Conservation (phyloP, 1,284 basidiomycete species). For the Amylostereum areolatum region DNA sequence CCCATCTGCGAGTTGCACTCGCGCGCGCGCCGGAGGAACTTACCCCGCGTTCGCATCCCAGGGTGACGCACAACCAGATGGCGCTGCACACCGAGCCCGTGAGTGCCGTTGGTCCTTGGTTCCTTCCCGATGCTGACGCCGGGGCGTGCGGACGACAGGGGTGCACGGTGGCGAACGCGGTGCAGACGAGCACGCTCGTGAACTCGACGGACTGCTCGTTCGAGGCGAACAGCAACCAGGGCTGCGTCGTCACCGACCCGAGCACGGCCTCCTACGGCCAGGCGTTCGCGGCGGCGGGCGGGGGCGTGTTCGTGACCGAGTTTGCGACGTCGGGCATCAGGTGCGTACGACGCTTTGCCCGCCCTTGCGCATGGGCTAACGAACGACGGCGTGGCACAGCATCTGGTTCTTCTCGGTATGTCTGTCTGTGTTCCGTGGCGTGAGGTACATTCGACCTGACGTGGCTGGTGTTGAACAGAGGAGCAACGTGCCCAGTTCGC, state of each 20-base stretch:
- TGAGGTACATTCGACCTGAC: neutral
- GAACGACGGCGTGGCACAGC: conserved; percentile 22
- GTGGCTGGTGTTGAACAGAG: conserved; percentile 29
- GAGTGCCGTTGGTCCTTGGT: conserved; percentile 6
- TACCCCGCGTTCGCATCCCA: neutral
- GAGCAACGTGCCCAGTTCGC: conserved; percentile 45
- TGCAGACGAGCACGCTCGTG: conserved; percentile 46
- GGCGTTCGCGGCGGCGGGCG: conserved; percentile 56
- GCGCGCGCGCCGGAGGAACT: neutral
- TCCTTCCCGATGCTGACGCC: neutral
- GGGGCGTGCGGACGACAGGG: conserved; percentile 25
- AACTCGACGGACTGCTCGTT: conserved; percentile 58
- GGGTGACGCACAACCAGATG: conserved; percentile 46
- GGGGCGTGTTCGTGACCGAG: conserved; percentile 72
- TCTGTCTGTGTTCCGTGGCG: conserved; percentile 8
- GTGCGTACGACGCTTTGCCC: conserved; percentile 31
- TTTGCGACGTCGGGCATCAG: conserved; percentile 58
- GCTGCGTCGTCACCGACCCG: conserved; percentile 56
- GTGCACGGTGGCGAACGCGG: conserved; percentile 45
- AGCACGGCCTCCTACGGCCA: conserved; percentile 54
- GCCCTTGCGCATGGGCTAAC: neutral
- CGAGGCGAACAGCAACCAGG: conserved; percentile 48
- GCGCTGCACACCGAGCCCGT: conserved; percentile 57
- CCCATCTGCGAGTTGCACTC: neutral
- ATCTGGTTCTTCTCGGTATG: conserved; percentile 72